These are phyloP conservation scores for Madurella fahalii DNA, from an alignment of 2,329 filamentous ascomycete genomes.

Conservation along the genomic window DNA sequence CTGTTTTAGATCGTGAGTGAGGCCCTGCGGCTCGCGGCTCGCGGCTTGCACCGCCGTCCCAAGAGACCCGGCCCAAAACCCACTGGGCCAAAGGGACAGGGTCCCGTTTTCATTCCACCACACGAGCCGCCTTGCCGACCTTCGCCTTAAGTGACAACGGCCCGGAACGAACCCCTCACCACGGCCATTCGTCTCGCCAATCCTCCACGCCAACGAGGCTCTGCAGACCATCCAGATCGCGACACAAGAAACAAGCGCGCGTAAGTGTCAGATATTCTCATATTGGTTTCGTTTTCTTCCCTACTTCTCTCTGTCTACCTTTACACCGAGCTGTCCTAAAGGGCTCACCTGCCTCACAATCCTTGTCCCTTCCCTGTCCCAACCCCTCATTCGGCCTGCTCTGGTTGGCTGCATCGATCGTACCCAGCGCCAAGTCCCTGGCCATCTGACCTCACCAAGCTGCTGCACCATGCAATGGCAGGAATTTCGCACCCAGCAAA, in stretches of 20 bases:
- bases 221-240: constrained; percentile 6
- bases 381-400: constrained; percentile 26
- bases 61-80: constrained; percentile 4
- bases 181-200: constrained; percentile 14
- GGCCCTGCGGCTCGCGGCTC: constrained; percentile 12
- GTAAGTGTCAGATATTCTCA: constrained; percentile 17
- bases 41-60: constrained; percentile 12
- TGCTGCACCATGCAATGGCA: constrained; percentile 17
- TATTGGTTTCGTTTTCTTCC: constrained; percentile 2
- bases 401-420: constrained; percentile 26
- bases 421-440: constrained; percentile 25
- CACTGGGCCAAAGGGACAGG: constrained; percentile 21
- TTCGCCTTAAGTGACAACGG: constrained; percentile 16
- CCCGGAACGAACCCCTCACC: constrained; percentile 22
- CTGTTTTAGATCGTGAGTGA: constrained; percentile 18
- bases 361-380: constrained; percentile 23
- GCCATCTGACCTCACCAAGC: constrained; percentile 29
- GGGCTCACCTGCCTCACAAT: constrained; percentile 23
- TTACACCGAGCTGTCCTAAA: constrained; percentile 25
- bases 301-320: not conserved
- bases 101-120: constrained; percentile 18
- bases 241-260: constrained; percentile 15
- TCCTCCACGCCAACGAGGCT: constrained; percentile 7
- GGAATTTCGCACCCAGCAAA: constrained; percentile 12
- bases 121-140: constrained; percentile 9